Evolutionary conservation across 768 basidiomycete species (phyloP).

Genomic region (Mycena vulgaris): DNA sequence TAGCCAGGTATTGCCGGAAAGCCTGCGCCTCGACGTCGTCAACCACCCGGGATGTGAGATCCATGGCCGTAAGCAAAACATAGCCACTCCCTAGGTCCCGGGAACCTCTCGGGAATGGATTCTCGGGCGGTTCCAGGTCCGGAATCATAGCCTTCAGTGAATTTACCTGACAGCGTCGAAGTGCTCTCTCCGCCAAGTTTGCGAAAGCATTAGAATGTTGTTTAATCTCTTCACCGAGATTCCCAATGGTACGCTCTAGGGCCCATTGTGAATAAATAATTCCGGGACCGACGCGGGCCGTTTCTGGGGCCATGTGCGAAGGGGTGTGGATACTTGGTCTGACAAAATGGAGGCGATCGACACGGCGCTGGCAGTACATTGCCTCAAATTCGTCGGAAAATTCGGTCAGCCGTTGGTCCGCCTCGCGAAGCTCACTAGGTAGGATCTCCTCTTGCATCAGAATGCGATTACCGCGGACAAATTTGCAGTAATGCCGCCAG

Average conservation of each 20-base stretch:
- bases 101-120: background rate
- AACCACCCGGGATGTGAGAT: background rate
- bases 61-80: background rate
- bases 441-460: constrained; percentile 40
- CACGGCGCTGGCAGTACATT: constrained; percentile 44
- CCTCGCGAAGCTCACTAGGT: constrained; percentile 32
- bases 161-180: constrained; percentile 39
- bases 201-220: constrained; percentile 43
- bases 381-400: constrained; percentile 49
- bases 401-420: constrained; percentile 33
- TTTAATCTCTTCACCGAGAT: constrained; percentile 39
- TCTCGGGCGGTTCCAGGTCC: constrained; percentile 11
- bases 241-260: constrained; percentile 40
- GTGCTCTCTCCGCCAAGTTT: constrained; percentile 45
- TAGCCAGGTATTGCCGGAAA: background rate
- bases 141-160: constrained; percentile 37
- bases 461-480: constrained; percentile 41
- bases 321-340: constrained; percentile 46
- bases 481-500: constrained; percentile 45
- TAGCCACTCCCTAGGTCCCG: background rate
- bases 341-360: constrained; percentile 49
- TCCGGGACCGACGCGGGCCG: constrained; percentile 39
- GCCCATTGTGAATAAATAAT: constrained; percentile 48
- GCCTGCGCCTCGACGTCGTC: background rate
- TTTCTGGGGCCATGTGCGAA: constrained; percentile 45